These are phyloP conservation scores for Globisporangium spiculum DNA, from an alignment of 352 stramenopile genomes.

Conservation along the genomic window DNA sequence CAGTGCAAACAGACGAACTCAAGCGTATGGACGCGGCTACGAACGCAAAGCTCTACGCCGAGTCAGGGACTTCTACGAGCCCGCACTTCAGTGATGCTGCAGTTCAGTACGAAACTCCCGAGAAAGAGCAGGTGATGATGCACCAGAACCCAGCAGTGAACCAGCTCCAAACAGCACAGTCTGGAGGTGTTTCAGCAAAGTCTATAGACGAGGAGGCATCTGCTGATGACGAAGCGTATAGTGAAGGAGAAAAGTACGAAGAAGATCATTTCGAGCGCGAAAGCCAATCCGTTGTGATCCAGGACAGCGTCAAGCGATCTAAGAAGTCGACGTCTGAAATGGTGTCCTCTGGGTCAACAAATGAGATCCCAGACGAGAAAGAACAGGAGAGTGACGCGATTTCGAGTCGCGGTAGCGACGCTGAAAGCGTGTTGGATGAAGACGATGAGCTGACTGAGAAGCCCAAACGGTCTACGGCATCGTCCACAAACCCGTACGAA, in stretches of 20 bases:
- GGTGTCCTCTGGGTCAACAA: background rate
- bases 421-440: slow-evolving; percentile 4
- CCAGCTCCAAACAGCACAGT: background rate
- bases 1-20: slow-evolving; percentile 45
- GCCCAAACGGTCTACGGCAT: background rate
- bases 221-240: slow-evolving; percentile 21
- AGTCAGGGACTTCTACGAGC: slow-evolving; percentile 30
- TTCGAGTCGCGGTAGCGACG: slow-evolving; percentile 7
- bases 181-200: background rate
- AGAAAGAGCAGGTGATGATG: background rate
- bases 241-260: slow-evolving; percentile 29
- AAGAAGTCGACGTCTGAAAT: background rate
- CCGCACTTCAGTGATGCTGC: slow-evolving; percentile 22
- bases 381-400: background rate
- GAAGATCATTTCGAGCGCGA: slow-evolving; percentile 44
- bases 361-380: slow-evolving; percentile 11
- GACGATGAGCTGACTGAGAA: background rate
- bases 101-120: slow-evolving; percentile 32
- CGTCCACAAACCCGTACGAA: slow-evolving; percentile 1
- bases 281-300: slow-evolving; percentile 18
- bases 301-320: background rate
- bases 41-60: slow-evolving; percentile 33
- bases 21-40: slow-evolving; percentile 34
- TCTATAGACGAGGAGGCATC: too few species aligned
- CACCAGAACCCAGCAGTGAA: background rate